Evolutionary conservation across 2,329 filamentous ascomycete species (phyloP).

Genomic region (Pleoardoris graminearum): DNA sequence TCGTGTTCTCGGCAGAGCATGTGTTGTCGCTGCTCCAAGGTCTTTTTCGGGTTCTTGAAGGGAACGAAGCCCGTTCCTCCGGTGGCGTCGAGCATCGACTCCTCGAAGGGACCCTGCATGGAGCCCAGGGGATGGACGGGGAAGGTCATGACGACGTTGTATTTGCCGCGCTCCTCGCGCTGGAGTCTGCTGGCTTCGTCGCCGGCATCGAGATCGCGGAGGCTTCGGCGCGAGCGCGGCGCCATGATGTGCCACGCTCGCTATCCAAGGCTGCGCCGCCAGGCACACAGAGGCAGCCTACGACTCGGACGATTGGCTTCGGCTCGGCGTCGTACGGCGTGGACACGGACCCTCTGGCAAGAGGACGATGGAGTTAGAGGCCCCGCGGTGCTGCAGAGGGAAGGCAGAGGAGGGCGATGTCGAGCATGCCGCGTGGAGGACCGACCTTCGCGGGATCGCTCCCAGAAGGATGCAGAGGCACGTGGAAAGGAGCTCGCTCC

Average conservation of each 20-base stretch:
- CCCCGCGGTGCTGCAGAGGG: neutral
- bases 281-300: slow-evolving; percentile 19
- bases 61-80: slow-evolving; percentile 38
- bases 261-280: slow-evolving; percentile 11
- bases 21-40: slow-evolving; percentile 41
- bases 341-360: slow-evolving; percentile 24
- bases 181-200: slow-evolving; percentile 19
- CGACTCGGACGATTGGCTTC: slow-evolving; percentile 19
- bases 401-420: neutral
- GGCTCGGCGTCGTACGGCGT: slow-evolving; percentile 25
- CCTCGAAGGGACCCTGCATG: slow-evolving; percentile 81
- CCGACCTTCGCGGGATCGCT: neutral
- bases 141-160: slow-evolving; percentile 39
- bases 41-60: slow-evolving; percentile 48
- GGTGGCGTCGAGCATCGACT: slow-evolving; percentile 75
- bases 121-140: slow-evolving; percentile 72
- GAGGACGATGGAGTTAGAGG: slow-evolving; percentile 10
- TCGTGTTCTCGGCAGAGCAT: slow-evolving; percentile 62
- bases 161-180: slow-evolving; percentile 37
- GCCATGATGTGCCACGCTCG: slow-evolving; percentile 17
- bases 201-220: slow-evolving; percentile 8
- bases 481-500: slow-evolving; percentile 6
- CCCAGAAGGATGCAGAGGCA: slow-evolving; percentile 1
- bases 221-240: slow-evolving; percentile 18
- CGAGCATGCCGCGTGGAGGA: neutral